Evolutionary conservation across 371 early-diverging fungal genomes (phyloP), one percentile per base, ranked within the genome.

Genomic region (Mortierella sp.): DNA sequence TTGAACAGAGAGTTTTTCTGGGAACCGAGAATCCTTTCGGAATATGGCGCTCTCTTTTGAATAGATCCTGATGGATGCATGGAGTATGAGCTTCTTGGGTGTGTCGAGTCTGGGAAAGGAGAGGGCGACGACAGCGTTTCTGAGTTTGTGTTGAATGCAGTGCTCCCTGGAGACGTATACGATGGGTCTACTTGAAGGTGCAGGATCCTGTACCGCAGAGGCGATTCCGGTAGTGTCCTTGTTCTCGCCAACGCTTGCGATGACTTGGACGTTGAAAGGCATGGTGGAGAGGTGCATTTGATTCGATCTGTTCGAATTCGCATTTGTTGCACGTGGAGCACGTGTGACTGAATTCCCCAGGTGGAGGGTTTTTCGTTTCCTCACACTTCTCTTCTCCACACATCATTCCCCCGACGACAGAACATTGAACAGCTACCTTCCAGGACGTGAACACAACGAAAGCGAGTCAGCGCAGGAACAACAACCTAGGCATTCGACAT

Each of bases 191-290:
- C 60, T 54, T 14, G 63, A 44, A 1, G 66, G 60, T 13, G 55
- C 44, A 4, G 63, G 21, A 22, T 66, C 48, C 17, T 55, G 51
- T 16, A 29, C 71, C 2, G 60, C 53, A 0, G 61, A 56, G 25
- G 51, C 50, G 8, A 48, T 0, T 31, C 45, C 29, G 21, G 37
- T 43, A 14, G 55, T 40, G 19, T 46, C 54, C 9, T 47, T 45
- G 25, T 54, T 57, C 52, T 73, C 74, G 60, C 67, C 74, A 14
- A 73, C 74, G 40, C 55, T 45, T 12, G 74, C 74, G 44, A 73
- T 73, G 63, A 73, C 49, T 17, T 46, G 48, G 50, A 62, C 31
- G 31, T 29, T 48, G 51, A 69, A 57, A 0, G 54, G 16, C 63
- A 57, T 62, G 51, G 51, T 17, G 37, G 7, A 3, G 28, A 3